Evolutionary conservation across 164 flowering plant species (phyloP), one percentile per base, ranked within the genome.

Genomic region (Paratinospora sagittata): DNA sequence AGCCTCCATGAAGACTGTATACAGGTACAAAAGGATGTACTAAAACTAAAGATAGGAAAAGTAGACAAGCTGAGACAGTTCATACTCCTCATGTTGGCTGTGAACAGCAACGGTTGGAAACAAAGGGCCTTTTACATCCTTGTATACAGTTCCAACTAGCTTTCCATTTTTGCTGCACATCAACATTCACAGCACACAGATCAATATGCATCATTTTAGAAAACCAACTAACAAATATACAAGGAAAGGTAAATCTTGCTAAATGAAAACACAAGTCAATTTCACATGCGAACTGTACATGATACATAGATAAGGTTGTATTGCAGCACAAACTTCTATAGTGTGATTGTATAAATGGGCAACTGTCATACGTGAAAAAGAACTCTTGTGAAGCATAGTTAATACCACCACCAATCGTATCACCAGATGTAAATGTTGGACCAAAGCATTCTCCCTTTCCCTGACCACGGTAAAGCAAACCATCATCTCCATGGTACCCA

Each of bases 401-500:
- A 74, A 96, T 93, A 60, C 99, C 99, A 78, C 86, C 91, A 69
- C 99, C 99, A 81, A 96, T 88, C 8, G 86, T 90, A 83, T 96
- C 99, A 72, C 87, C 88, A 70, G 96, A 41, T 66, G 97, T 85
- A 73, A 79, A 96, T 9, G 88, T 84, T n/a, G 98, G 97, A 49
- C 99, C 98, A 86, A 91, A 93, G 23, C 83, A 41, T 68, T 93
- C 97, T 62, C 95, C 96, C 74, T 83, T 91, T 72, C 89, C 98
- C 16, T 82, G 90, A 68, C 99, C 97, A 76, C 88, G 95, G 75
- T 93, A 96, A 75, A 96, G 92, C 6, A 82, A 27, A 37, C 99
- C 99, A 83, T 96, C 98, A 85, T 93, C 99, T 26, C 97, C 99
- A 81, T 91, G 99, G 81, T 96, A 96, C 24, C 99, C 98, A 73